Evolutionary conservation across 2,329 filamentous ascomycete species (phyloP), one percentile per base, ranked within the genome.

Genomic region (Sclerotiophoma versabilis): DNA sequence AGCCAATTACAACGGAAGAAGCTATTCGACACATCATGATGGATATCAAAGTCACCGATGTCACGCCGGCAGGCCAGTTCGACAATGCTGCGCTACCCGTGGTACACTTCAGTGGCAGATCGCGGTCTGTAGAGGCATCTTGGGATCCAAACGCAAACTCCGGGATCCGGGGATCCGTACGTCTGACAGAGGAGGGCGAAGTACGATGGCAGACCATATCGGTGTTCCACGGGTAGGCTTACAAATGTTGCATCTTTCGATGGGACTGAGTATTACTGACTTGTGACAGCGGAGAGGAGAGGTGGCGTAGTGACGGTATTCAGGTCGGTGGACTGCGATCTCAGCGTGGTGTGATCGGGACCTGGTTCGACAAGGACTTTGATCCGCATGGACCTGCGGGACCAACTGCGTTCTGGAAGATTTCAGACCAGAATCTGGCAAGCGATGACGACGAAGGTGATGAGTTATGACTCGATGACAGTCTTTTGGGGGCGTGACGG

Each of bases 321-420:
- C 90, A 93, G 72, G 74, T 93, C 5, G 90, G 90, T 10, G 90
- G 90, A 0, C 64, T 85, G 1, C 75, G 78, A 42, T 87, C 87
- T 5, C 84, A 83, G 6, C 81, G 89, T 7, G 89, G 89, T 1
- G 85, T 92, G 0, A 68, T 92, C 2, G 90, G 90, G 0, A 87
- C 85, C 45, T 93, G 90, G 90, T 93, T 92, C 65, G 89, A 91
- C 64, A 87, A 86, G 63, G 84, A 91, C 70, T 87, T 84, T 63
- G 86, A 90, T 57, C 71, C 77, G 1, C 84, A 87, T 62, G 89
- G 90, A 0, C 90, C 90, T 0, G 88, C 83, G 2, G 90, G 90
- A 0, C 90, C 90, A 1, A 91, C 87, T 1, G 87, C 87, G 0
- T 92, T 91, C 65, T 93, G 90, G 89, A 93, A 93, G 74, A 78